Base-by-base conservation (phyloP, 2,329 filamentous ascomycete species). In the Penicillium sp. region DNA sequence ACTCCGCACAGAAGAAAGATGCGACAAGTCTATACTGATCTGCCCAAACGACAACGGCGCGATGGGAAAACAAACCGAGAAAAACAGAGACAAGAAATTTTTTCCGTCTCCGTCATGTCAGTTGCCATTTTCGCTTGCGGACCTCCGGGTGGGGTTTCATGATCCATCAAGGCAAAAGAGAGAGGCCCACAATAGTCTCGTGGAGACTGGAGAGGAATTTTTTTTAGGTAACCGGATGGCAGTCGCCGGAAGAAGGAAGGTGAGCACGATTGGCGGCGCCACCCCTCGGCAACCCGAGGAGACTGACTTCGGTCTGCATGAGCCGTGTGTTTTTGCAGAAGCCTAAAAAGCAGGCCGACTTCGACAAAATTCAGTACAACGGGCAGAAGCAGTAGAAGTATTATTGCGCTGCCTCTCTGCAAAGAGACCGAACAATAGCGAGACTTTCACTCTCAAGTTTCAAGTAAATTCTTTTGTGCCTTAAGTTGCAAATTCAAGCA, bases 161-260 rank as follows among this genome's bases (percentile, higher is more conserved):
- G 12, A 27, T 43, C 47, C 44, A 32, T 29, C 18, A 32, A 43
- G 7, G 43, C 46, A 27, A 47, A 47, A 28, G 29, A 32, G 8
- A 29, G 13, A n/a, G 42, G 40, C 46, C 45, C 40, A 40, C 49
- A 35, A 41, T 36, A 32, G 37, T 42, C 6, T 36, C 43, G 53
- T 46, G 50, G 51, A 54, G 46, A 41, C 9, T 46, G 50, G 51
- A 54, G 46, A 41, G 11, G 32, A 47, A 49, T 46, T 54, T 52
- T 18, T 58, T 38, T 59, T 58, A 58, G 50, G 56, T 59, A 59
- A 57, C 49, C 9, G 9, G 18, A 41, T 28, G 43, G 42, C 33
- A 43, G 37, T 5, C 3, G 7, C 29, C 29, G 29, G 29, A 32
- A 32, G 29, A 49, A 45, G 49, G 46, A 46, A 51, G 37, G 43